These are phyloP conservation scores for Colletotrichum filicis DNA, from an alignment of 2,329 filamentous ascomycete species.

Conservation along the genomic window DNA sequence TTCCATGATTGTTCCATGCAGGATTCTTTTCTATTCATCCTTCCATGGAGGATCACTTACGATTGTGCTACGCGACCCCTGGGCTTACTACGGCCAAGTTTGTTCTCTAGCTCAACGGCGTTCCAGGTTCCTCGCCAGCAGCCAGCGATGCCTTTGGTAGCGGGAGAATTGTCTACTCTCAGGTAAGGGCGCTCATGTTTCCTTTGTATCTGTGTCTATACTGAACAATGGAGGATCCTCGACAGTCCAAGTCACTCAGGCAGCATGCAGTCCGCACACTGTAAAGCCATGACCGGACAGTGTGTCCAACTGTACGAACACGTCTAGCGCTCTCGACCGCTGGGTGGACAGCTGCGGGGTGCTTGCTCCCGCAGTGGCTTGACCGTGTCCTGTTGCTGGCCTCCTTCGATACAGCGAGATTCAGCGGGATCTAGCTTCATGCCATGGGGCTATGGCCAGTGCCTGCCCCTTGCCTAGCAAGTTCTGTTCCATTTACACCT, in stretches of 20 bases:
- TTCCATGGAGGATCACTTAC: slow-evolving; percentile 11
- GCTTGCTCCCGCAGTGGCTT: not conserved
- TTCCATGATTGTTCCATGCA: slow-evolving; percentile 33
- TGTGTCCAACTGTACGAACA: not conserved
- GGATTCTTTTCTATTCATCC: slow-evolving; percentile 19
- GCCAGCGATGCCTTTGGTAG: not conserved
- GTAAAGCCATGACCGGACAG: not conserved
- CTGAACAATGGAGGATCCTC: not conserved
- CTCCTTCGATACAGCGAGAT: not conserved
- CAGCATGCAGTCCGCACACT: not conserved
- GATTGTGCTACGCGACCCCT: not conserved
- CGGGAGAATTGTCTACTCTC: not conserved
- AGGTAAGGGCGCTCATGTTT: not conserved
- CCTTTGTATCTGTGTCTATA: not conserved
- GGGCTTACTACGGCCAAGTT: not conserved
- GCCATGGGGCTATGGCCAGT: not conserved
- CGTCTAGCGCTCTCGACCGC: not conserved
- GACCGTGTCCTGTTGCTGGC: not conserved
- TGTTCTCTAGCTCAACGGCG: not conserved
- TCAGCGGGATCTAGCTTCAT: not conserved
- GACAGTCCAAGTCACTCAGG: not conserved
- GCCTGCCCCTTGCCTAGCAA: not conserved
- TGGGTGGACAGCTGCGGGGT: not conserved
- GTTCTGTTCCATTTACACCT: not conserved
- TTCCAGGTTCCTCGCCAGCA: slow-evolving; percentile 7